Evolutionary conservation across 768 basidiomycete species (phyloP).

Genomic region (Mycena indigotica): DNA sequence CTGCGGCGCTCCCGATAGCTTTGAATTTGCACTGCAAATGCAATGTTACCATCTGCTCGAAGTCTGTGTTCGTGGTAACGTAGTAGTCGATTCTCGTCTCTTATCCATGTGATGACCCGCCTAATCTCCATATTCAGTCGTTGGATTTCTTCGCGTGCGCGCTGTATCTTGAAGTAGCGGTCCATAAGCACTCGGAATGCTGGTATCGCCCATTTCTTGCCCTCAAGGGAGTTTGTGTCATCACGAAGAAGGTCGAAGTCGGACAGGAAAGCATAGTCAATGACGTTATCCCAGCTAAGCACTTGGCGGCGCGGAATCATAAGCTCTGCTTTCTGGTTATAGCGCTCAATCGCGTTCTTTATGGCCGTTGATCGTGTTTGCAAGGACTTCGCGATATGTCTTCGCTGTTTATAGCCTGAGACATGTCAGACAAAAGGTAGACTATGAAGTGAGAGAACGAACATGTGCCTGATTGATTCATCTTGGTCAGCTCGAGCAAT

Average conservation of each 20-base stretch:
- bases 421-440: no score
- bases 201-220: background rate
- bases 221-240: background rate
- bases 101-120: background rate
- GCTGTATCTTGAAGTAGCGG: background rate
- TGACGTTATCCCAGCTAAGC: conserved; percentile 28
- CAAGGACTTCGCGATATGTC: conserved; percentile 26
- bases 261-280: no score
- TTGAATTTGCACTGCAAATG: conserved; percentile 3
- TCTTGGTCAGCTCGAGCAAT: no score
- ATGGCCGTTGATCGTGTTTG: conserved; percentile 23
- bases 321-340: background rate
- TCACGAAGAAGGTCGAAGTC: conserved; percentile 24
- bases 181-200: background rate
- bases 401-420: conserved; percentile 23
- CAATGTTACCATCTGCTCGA: background rate
- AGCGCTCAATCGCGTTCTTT: conserved; percentile 16
- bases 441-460: background rate
- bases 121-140: background rate
- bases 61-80: background rate
- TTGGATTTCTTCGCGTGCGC: background rate
- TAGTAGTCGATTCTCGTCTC: background rate
- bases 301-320: conserved; percentile 15
- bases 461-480: conserved; percentile 23
- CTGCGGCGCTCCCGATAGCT: conserved; percentile 1